A percentile compares a stretch with the other conserved stretches of the same genome.
These are phyloP conservation scores for Aspergillus sp. DNA, from an alignment of 2,329 filamentous ascomycete species.

Conservation along the genomic window DNA sequence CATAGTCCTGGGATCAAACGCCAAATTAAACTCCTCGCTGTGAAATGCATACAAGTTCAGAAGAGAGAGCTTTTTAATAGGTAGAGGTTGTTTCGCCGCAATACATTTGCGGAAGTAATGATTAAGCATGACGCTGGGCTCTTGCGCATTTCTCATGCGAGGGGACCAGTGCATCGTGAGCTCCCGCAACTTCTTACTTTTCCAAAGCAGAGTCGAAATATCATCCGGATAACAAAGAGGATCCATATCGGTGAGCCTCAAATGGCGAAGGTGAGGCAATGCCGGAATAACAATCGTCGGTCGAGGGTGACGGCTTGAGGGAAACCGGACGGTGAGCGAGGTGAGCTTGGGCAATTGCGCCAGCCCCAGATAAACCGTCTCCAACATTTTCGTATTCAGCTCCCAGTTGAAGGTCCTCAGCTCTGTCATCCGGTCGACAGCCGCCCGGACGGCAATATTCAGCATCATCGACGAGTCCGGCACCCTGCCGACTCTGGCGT, in stretches of 20 bases:
- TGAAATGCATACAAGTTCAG: constrained; percentile 57
- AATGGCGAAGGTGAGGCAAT: constrained; percentile 49
- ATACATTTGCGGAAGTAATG: constrained; percentile 54
- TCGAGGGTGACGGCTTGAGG: constrained; percentile 51
- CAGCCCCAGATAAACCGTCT: constrained; percentile 56
- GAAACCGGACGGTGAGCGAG: constrained; percentile 53
- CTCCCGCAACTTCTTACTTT: constrained; percentile 51
- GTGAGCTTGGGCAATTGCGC: constrained; percentile 45
- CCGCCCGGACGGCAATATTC: constrained; percentile 56
- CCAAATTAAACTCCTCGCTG: constrained; percentile 40
- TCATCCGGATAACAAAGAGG: constrained; percentile 62
- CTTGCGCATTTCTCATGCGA: constrained; percentile 55
- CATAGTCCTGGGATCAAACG: constrained; percentile 38
- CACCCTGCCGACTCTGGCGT: constrained; percentile 53
- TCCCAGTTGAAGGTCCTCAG: constrained; percentile 57
- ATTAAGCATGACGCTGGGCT: constrained; percentile 52
- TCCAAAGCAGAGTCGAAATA: constrained; percentile 51
- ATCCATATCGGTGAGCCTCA: constrained; percentile 57
- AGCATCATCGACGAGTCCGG: constrained; percentile 63
- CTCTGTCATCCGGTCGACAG: constrained; percentile 54
- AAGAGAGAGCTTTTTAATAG: constrained; percentile 48
- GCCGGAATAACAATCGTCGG: constrained; percentile 54
- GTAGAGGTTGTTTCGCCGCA: constrained; percentile 42
- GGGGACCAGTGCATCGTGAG: constrained; percentile 58
- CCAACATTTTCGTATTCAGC: constrained; percentile 56